Evolutionary conservation across 176 grass and related monocot genomes (phyloP).

Genomic region (Aegilops speltoides): DNA sequence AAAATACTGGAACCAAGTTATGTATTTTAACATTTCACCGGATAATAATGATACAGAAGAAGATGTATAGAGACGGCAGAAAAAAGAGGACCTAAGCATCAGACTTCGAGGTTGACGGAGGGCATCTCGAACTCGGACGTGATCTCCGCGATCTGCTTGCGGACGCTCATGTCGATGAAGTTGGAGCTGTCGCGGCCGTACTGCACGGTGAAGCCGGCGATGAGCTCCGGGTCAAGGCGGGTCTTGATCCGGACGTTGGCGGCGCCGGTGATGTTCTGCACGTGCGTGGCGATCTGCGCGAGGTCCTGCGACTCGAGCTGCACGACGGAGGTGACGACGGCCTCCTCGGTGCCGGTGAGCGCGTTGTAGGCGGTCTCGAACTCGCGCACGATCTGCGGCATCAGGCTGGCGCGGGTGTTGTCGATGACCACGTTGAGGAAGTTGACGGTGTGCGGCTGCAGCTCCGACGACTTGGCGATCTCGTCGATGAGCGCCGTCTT

Average conservation of each 20-base stretch:
- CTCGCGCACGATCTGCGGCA: conserved; percentile 69
- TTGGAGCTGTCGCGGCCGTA: conserved; percentile 66
- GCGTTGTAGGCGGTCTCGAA: conserved; percentile 79
- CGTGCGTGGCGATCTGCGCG: conserved; percentile 77
- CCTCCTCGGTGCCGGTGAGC: conserved; percentile 74
- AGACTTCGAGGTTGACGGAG: conserved; percentile 47
- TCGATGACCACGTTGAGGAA: conserved; percentile 87
- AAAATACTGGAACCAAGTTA: conserved; percentile 4
- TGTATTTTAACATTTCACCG: conserved; percentile 9
- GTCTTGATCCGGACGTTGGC: conserved; percentile 88
- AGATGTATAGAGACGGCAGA: conserved; percentile 3
- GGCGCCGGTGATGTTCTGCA: conserved; percentile 67
- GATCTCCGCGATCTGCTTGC: conserved; percentile 89
- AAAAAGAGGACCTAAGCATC: conserved; percentile 40
- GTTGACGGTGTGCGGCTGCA: conserved; percentile 68
- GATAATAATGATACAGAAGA: conserved; percentile 18
- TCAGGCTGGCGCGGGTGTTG: conserved; percentile 44
- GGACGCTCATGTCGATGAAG: conserved; percentile 88
- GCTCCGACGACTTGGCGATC: conserved; percentile 51
- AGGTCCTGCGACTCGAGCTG: conserved; percentile 73
- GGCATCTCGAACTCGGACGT: conserved; percentile 56
- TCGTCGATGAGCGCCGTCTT: conserved; percentile 65
- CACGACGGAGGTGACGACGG: conserved; percentile 83
- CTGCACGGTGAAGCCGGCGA: conserved; percentile 87
- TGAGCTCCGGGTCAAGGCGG: conserved; percentile 59